Evolutionary conservation across 352 stramenopile species (phyloP).

Genomic region (Pythium dissotocum): DNA sequence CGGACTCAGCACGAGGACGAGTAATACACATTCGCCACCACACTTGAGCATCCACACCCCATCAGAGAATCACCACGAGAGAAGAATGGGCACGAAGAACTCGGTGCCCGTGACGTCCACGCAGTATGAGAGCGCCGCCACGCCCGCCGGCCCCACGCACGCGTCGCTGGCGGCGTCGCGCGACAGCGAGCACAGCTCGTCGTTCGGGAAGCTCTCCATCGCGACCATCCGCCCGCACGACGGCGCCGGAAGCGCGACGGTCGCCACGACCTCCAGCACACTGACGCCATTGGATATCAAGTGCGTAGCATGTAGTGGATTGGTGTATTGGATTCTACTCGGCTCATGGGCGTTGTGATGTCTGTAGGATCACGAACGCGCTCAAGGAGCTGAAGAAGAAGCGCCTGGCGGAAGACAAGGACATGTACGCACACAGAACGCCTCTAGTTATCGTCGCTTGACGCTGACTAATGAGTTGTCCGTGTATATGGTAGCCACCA

Average conservation of each 20-base stretch:
- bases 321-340: neutral
- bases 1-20: slow-evolving; percentile 7
- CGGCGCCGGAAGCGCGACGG: neutral
- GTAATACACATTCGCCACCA: too few relatives aligned
- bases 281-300: slow-evolving; percentile 70
- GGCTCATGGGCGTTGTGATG: neutral
- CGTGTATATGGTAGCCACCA: slow-evolving; percentile 21
- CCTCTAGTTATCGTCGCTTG: too few relatives aligned
- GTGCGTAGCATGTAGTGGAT: slow-evolving; percentile 29
- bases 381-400: slow-evolving; percentile 76
- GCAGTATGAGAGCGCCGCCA: slow-evolving; percentile 20
- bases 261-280: neutral
- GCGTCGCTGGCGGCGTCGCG: slow-evolving; percentile 5
- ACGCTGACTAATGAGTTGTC: too few relatives aligned
- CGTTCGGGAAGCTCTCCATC: slow-evolving; percentile 32
- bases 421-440: slow-evolving; percentile 36
- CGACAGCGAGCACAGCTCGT: slow-evolving; percentile 4
- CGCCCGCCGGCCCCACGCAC: slow-evolving; percentile 8
- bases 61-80: neutral
- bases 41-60: neutral
- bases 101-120: slow-evolving; percentile 52
- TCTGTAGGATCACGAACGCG: slow-evolving; percentile 70
- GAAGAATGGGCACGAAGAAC: slow-evolving; percentile 63
- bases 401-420: slow-evolving; percentile 44
- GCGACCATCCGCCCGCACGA: slow-evolving; percentile 62